Evolutionary conservation across 2,329 filamentous ascomycete genomes (phyloP).

Genomic region (Karstenula rhodostoma): DNA sequence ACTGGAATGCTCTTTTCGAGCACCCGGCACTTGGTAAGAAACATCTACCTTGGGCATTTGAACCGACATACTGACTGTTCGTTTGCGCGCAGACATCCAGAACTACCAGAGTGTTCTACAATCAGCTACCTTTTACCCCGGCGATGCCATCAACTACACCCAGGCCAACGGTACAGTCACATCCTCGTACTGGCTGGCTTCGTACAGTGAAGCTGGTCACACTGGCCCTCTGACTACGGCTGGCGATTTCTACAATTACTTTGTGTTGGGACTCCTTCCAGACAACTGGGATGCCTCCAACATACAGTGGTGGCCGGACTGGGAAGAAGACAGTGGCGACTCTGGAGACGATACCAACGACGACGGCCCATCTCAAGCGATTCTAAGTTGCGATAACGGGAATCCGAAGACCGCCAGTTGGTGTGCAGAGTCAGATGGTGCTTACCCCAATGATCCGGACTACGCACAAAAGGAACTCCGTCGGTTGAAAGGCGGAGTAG

Average conservation of each 20-base stretch:
- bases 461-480: slow-evolving; percentile 31
- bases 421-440: slow-evolving; percentile 25
- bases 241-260: slow-evolving; percentile 57
- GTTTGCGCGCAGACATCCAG: slow-evolving; percentile 14
- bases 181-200: slow-evolving; percentile 30
- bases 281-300: slow-evolving; percentile 20
- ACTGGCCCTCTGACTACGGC: slow-evolving; percentile 48
- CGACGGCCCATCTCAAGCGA: background rate
- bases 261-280: slow-evolving; percentile 47
- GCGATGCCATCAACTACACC: slow-evolving; percentile 36
- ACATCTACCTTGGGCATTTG: background rate
- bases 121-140: slow-evolving; percentile 49
- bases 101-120: slow-evolving; percentile 25
- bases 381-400: background rate
- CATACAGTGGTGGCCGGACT: slow-evolving; percentile 7
- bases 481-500: slow-evolving; percentile 26
- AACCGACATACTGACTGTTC: background rate
- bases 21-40: slow-evolving; percentile 4
- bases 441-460: slow-evolving; percentile 34
- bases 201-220: slow-evolving; percentile 29
- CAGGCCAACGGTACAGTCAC: slow-evolving; percentile 31
- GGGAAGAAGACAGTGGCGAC: slow-evolving; percentile 16
- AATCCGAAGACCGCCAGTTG: slow-evolving; percentile 22
- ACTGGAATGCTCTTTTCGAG: slow-evolving; percentile 51
- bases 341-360: slow-evolving; percentile 7